Percentiles rank a stretch among this genome's conserved stretches.
Evolutionary conservation across 2,329 filamentous ascomycete species (phyloP).

Genomic region (Penicillium hesseltinei): DNA sequence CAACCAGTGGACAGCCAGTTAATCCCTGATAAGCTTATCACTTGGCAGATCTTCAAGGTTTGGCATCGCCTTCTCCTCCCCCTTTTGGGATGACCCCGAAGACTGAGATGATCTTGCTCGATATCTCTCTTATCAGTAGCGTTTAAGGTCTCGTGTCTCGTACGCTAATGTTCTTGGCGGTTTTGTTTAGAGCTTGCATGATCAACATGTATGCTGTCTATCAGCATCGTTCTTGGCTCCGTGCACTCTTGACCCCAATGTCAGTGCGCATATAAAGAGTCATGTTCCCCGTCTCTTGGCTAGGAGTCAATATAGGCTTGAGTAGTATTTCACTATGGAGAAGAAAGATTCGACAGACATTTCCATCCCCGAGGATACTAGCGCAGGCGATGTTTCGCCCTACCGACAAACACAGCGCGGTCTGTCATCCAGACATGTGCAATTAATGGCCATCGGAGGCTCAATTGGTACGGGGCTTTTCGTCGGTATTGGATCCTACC

Average conservation of each 20-base stretch:
- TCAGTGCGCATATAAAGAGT: conserved; percentile 15
- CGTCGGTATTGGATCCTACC: conserved; percentile 36
- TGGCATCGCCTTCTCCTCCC: conserved; percentile 21
- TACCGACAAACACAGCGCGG: conserved; percentile 31
- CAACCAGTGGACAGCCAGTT: background rate
- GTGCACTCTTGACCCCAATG: conserved; percentile 5
- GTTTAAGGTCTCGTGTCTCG: background rate
- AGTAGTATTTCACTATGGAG: conserved; percentile 11
- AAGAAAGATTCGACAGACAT: conserved; percentile 20
- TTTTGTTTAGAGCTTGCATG: background rate
- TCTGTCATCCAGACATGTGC: conserved; percentile 41
- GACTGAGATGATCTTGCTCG: background rate
- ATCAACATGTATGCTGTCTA: conserved; percentile 3
- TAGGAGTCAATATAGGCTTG: background rate
- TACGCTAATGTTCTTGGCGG: background rate
- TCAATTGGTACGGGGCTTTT: conserved; percentile 39
- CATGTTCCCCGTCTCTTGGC: conserved; percentile 10
- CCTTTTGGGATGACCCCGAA: conserved; percentile 8
- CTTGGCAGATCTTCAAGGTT: conserved; percentile 12
- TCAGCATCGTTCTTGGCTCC: conserved; percentile 11
- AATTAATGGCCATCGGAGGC: conserved; percentile 43
- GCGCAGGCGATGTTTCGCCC: conserved; percentile 15
- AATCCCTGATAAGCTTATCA: conserved; percentile 16
- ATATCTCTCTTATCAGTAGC: conserved; percentile 2
- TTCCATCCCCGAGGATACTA: conserved; percentile 13